Base-by-base conservation (phyloP, 1,284 basidiomycete species). In the Cystobasidiaceae sp. region DNA sequence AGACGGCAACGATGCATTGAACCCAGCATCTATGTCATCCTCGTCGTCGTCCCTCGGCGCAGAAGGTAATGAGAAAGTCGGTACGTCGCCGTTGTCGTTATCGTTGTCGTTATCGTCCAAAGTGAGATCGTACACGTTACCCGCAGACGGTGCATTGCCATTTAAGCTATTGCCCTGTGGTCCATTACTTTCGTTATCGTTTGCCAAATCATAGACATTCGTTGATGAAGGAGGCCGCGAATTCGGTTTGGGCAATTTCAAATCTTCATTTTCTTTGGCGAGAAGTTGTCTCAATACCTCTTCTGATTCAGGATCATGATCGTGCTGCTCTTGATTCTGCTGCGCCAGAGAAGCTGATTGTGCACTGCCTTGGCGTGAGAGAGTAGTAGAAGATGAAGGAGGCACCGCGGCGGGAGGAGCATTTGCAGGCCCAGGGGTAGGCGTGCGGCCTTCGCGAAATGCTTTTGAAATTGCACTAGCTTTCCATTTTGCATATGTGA, bases 401-500 rank as follows among this genome's bases (percentile, higher is more conserved):
- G 15, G 33, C n/a, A 41, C n/a, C 23, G 28, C 45, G 33, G 33
- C 46, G n/a, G 34, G 13, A 13, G 51, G 34, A 11, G 43, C 61
- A 48, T 56, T 49, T 4, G 75, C 71, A 6, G 75, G 75, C 1
- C 74, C 76, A 11, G 88, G 82, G 0, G 80, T 78, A 46, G 89
- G 89, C 67, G 82, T 83, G 27, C 86, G 82, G 11, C 89, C 90
- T 75, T 93, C 90, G n/a, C 90, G 84, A 74, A 90, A 83, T 1
- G 91, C 89, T 75, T 89, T 93, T 19, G 86, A 83, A 43, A 94
- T 91, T 70, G 93, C 89, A 5, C 86, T 84, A 32, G 91, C 91
- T 75, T 92, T 93, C 91, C 91, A 93, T 77, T 93, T 93, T 6
- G 90, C 83, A 76, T 94, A 94, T 60, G 84, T 85, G 56, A 90